A percentile compares a stretch with the other conserved stretches of the same genome.
These are phyloP conservation scores for Mycena capillaripes DNA, from an alignment of 768 basidiomycete genomes.

Conservation along the genomic window DNA sequence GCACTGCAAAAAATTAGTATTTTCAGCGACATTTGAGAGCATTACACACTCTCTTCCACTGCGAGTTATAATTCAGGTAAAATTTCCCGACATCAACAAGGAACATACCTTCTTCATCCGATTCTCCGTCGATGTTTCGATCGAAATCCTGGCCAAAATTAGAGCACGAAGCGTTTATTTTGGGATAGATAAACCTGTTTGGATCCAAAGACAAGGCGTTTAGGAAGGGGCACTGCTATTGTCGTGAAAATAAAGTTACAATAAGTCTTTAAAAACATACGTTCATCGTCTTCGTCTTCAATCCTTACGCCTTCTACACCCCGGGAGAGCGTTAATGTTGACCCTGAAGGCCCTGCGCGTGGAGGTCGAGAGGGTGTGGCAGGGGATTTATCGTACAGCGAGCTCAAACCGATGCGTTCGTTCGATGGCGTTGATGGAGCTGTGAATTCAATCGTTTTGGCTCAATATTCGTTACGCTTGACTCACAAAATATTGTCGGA, in stretches of 20 bases:
- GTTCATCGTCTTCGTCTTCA: constrained; percentile 15
- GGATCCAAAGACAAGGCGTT: not conserved
- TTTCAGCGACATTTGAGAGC: not conserved
- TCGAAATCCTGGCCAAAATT: not conserved
- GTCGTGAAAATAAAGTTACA: not conserved
- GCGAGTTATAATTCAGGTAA: not conserved
- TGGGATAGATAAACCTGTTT: constrained; percentile 1
- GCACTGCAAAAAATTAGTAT: not conserved
- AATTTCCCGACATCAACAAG: not conserved
- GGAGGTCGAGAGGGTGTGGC: constrained; percentile 26
- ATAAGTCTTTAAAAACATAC: not conserved
- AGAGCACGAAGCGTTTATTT: not conserved
- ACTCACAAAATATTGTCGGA: constrained; percentile 17
- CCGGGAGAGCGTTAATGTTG: not conserved
- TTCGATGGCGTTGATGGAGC: constrained; percentile 14
- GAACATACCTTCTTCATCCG: constrained; percentile 1
- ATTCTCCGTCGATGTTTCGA: not conserved
- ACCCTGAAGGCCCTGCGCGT: not conserved
- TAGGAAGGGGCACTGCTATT: not conserved
- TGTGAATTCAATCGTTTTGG: not conserved
- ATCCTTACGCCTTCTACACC: not conserved
- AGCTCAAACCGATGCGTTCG: not conserved
- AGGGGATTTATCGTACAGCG: not conserved
- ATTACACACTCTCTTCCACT: constrained; percentile 15
- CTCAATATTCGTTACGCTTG: not conserved